Evolutionary conservation across 495 filamentous ascomycete species (phyloP).

Genomic region (Massariosphaeria phaeospora): DNA sequence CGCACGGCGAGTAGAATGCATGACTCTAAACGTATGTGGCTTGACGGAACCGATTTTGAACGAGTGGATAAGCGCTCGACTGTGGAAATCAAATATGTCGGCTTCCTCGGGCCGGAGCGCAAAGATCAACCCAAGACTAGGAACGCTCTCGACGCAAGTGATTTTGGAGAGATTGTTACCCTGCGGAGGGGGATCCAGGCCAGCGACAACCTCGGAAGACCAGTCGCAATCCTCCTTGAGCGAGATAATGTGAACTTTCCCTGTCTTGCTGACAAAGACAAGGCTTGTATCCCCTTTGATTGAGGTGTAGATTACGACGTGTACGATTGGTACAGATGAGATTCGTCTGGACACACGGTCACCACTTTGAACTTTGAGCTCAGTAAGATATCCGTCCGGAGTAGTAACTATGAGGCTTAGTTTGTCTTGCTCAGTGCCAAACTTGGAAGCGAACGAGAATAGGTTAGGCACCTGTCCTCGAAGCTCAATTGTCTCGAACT

Average conservation of each 20-base stretch:
- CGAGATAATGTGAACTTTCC: conserved; percentile 46
- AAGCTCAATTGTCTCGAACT: conserved; percentile 46
- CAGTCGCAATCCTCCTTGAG: conserved; percentile 38
- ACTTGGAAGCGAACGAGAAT: conserved; percentile 51
- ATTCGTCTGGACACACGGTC: conserved; percentile 33
- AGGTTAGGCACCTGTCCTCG: conserved; percentile 51
- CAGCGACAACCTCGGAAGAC: conserved; percentile 35
- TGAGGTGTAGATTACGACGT: conserved; percentile 11
- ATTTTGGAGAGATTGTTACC: conserved; percentile 34
- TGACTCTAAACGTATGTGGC: conserved; percentile 29
- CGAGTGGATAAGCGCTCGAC: conserved; percentile 49
- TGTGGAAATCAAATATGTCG: conserved; percentile 51
- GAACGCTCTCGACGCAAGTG: conserved; percentile 39
- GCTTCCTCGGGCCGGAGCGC: conserved; percentile 47
- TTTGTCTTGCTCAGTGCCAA: conserved; percentile 14
- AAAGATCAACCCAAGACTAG: conserved; percentile 48
- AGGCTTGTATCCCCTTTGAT: conserved; percentile 15
- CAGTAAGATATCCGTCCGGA: conserved; percentile 53
- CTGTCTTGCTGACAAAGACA: conserved; percentile 18
- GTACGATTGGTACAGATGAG: conserved; percentile 7
- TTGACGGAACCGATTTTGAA: conserved; percentile 54
- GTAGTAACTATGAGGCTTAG: conserved; percentile 50
- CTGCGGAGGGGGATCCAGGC: conserved; percentile 30
- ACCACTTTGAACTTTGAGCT: conserved; percentile 41
- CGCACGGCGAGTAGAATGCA: conserved; percentile 30